These are phyloP conservation scores for Obba rivulosa DNA, from an alignment of 768 basidiomycete genomes.

Conservation along the genomic window DNA sequence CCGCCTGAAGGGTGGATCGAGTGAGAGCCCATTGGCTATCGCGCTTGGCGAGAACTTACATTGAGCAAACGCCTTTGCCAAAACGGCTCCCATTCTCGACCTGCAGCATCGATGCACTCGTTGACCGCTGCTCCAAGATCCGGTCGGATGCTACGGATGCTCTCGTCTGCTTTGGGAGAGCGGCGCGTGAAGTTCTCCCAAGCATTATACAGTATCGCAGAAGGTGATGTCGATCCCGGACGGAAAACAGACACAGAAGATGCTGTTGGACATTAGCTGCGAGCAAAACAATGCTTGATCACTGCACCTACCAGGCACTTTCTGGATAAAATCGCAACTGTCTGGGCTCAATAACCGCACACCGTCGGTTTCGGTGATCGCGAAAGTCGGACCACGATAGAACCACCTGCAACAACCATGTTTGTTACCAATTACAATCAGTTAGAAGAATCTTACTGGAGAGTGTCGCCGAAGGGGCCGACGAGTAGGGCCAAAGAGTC, in stretches of 20 bases:
- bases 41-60: conserved; percentile 35
- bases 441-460: conserved; percentile 51
- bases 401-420: conserved; percentile 51
- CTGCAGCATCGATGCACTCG: conserved; percentile 91
- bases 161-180: conserved; percentile 91
- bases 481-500: conserved; percentile 71
- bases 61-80: conserved; percentile 87
- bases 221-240: conserved; percentile 88
- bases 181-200: conserved; percentile 81
- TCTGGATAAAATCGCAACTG: conserved; percentile 85
- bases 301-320: conserved; percentile 71
- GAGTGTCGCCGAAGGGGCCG: conserved; percentile 86
- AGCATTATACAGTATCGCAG: conserved; percentile 90
- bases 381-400: conserved; percentile 70
- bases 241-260: conserved; percentile 80
- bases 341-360: conserved; percentile 78
- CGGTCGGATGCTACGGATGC: conserved; percentile 78
- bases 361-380: conserved; percentile 86
- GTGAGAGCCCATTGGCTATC: neutral
- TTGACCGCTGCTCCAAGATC: conserved; percentile 86
- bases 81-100: conserved; percentile 82
- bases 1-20: conserved; percentile 54
- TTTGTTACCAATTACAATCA: neutral
- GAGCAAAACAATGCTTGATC: neutral
- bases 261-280: conserved; percentile 32